Evolutionary conservation across 2,329 filamentous ascomycete species (phyloP).

Genomic region (Fonsecaea monophora): DNA sequence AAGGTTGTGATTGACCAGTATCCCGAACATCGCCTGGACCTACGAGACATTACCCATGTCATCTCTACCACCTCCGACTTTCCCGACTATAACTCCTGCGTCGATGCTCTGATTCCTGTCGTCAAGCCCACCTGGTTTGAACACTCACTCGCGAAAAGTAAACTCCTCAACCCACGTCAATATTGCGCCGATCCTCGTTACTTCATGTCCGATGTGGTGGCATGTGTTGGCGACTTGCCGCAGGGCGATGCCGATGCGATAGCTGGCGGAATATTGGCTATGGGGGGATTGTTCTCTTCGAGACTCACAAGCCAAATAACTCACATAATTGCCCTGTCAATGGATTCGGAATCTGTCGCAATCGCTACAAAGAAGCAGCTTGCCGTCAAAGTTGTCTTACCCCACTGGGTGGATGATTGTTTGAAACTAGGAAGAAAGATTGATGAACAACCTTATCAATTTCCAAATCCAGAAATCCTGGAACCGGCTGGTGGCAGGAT

Average conservation of each 20-base stretch:
- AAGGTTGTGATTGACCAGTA: slow-evolving; percentile 53
- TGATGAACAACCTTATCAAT: slow-evolving; percentile 81
- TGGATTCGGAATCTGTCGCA: slow-evolving; percentile 74
- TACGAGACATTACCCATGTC: slow-evolving; percentile 61
- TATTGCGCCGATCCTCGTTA: slow-evolving; percentile 90
- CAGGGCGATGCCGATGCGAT: slow-evolving; percentile 89
- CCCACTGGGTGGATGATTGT: slow-evolving; percentile 91
- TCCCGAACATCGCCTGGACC: slow-evolving; percentile 46
- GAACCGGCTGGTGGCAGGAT: slow-evolving; percentile 60
- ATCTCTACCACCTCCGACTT: slow-evolving; percentile 86
- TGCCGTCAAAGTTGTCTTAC: slow-evolving; percentile 82
- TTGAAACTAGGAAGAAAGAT: slow-evolving; percentile 91
- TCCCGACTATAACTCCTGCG: slow-evolving; percentile 77
- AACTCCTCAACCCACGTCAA: slow-evolving; percentile 77
- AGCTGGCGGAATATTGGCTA: slow-evolving; percentile 82
- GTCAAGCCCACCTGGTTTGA: slow-evolving; percentile 83
- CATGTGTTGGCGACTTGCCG: slow-evolving; percentile 85
- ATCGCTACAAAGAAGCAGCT: slow-evolving; percentile 69
- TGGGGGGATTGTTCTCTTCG: slow-evolving; percentile 81
- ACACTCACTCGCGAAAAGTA: slow-evolving; percentile 71
- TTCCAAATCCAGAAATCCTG: slow-evolving; percentile 88
- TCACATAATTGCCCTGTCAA: slow-evolving; percentile 82
- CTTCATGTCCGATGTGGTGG: slow-evolving; percentile 83
- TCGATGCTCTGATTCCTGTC: slow-evolving; percentile 80
- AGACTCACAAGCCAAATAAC: slow-evolving; percentile 77